Evolutionary conservation across 257 asterid species (phyloP).

Genomic region (Nicotiana paniculata): DNA sequence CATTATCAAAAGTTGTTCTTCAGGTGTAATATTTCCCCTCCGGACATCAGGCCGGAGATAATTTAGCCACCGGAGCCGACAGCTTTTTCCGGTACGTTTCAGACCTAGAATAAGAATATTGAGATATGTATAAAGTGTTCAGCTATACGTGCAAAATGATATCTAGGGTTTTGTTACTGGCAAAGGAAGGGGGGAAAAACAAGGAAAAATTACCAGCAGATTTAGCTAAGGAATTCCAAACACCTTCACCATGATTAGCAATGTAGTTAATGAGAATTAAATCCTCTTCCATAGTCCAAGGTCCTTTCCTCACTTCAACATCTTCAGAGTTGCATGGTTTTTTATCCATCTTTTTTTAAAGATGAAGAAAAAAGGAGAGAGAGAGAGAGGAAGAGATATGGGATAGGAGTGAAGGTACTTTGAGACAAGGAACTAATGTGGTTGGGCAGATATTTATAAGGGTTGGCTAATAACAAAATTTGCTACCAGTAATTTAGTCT

Average conservation of each 20-base stretch:
- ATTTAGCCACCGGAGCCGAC: constrained; percentile 92
- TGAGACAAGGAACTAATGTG: constrained; percentile 35
- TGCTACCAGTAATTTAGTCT: constrained; percentile 23
- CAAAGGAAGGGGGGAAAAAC: too few species aligned
- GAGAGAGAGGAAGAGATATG: not conserved
- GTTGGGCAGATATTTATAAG: constrained; percentile 65
- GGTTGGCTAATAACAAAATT: constrained; percentile 11
- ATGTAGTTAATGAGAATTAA: constrained; percentile 89
- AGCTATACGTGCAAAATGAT: not conserved
- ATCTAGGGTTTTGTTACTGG: not conserved
- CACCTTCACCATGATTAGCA: constrained; percentile 98
- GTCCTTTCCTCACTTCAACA: constrained; percentile 93
- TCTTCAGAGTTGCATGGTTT: constrained; percentile 76
- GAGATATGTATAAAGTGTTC: not conserved
- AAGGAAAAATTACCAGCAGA: constrained; percentile 54
- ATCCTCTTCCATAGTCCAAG: constrained; percentile 99
- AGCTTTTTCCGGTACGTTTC: constrained; percentile 90
- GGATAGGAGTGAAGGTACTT: not conserved
- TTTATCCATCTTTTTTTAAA: constrained; percentile 46
- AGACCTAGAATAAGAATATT: constrained; percentile 40
- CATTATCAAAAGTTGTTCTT: constrained; percentile 89
- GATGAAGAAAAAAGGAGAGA: not conserved
- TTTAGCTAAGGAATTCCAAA: constrained; percentile 90
- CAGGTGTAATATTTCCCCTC: constrained; percentile 87
- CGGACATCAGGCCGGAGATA: constrained; percentile 93